Evolutionary conservation across 768 basidiomycete genomes (phyloP).

Genomic region (Rhodotorula paludigena): DNA sequence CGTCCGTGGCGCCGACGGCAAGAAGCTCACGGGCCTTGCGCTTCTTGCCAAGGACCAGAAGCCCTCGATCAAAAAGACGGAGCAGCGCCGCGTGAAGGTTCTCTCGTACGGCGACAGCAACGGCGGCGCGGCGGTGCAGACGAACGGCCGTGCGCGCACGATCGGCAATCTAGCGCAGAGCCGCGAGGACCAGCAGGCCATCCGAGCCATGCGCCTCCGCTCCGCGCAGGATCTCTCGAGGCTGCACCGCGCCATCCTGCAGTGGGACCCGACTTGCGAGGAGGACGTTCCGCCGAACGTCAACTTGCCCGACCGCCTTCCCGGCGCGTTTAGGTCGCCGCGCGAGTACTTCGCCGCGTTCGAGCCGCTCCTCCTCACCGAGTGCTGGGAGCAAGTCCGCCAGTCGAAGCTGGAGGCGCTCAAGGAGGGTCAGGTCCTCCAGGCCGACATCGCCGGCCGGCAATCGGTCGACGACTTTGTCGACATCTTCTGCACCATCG

Average conservation of each 20-base stretch:
- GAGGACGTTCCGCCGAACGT: conserved; percentile 61
- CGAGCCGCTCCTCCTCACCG: conserved; percentile 76
- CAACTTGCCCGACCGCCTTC: conserved; percentile 39
- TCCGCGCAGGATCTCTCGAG: conserved; percentile 75
- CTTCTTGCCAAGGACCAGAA: conserved; percentile 46
- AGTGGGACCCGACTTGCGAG: conserved; percentile 69
- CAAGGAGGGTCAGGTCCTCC: conserved; percentile 28
- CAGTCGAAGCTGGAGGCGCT: conserved; percentile 71
- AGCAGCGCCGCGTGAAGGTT: conserved; percentile 58
- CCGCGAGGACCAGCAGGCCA: conserved; percentile 33
- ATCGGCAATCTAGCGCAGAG: too few relatives aligned
- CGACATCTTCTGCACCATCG: conserved; percentile 66
- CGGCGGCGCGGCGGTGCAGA: not conserved
- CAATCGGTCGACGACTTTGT: conserved; percentile 74
- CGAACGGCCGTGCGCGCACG: not conserved
- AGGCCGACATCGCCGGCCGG: conserved; percentile 62
- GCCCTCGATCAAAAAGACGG: conserved; percentile 29
- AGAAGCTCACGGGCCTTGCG: conserved; percentile 40
- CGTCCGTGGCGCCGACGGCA: conserved; percentile 43
- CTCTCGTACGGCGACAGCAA: not conserved
- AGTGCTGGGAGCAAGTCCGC: conserved; percentile 82
- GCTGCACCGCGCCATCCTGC: conserved; percentile 70
- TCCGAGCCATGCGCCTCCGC: conserved; percentile 53
- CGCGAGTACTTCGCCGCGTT: conserved; percentile 68
- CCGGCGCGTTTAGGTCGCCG: conserved; percentile 54